A percentile compares a stretch with the other conserved stretches of the same genome.
These are phyloP conservation scores for Flaveria bidentis DNA, from an alignment of 129 eudicot genomes.

Conservation along the genomic window DNA sequence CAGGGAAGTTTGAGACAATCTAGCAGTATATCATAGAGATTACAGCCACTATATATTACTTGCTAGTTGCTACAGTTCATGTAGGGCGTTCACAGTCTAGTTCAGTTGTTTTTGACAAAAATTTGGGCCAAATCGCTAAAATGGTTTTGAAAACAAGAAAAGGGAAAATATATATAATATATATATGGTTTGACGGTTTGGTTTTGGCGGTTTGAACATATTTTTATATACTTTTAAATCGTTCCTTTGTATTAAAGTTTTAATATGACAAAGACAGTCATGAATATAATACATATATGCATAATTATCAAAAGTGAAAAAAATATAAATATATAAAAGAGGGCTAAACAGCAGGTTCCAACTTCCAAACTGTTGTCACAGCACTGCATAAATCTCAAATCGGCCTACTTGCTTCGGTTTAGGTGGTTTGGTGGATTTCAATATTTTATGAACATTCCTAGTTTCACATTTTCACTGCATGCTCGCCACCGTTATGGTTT, in stretches of 20 bases:
- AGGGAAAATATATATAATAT: no score
- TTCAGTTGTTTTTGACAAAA: no score
- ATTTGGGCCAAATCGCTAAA: neutral
- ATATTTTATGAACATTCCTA: neutral
- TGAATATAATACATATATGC: neutral
- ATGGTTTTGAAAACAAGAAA: neutral
- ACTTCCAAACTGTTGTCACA: neutral
- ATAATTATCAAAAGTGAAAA: neutral
- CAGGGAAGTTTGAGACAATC: constrained; percentile 1
- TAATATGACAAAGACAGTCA: neutral
- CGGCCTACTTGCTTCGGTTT: neutral
- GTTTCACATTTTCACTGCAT: neutral
- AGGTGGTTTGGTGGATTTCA: neutral
- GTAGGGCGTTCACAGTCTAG: neutral
- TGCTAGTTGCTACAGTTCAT: neutral
- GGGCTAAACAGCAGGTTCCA: neutral
- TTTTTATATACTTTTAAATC: no score
- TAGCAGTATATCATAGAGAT: neutral
- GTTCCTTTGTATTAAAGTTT: no score
- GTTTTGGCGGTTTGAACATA: neutral
- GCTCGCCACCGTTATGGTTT: neutral
- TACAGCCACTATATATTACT: neutral
- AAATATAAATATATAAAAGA: no score
- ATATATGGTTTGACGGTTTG: neutral
- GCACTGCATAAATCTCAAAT: neutral